A percentile compares a stretch with the other conserved stretches of the same genome.
Conservation (phyloP, 768 basidiomycete genomes). For the Lactifluus hygrophoroides region DNA sequence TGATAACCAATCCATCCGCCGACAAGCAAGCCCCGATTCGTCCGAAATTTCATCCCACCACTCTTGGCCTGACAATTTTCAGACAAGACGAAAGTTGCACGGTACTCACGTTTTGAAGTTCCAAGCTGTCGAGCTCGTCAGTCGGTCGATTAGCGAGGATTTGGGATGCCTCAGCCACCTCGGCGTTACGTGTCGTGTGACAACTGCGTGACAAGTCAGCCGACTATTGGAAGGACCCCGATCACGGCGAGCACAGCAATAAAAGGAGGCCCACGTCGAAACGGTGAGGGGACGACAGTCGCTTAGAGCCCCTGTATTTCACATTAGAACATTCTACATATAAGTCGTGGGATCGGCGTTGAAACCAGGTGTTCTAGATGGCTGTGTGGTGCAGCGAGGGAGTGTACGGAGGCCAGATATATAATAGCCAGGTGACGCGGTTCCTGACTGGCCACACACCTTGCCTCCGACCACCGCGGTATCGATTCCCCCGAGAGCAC, state of each 20-base stretch:
- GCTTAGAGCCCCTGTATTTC: not conserved
- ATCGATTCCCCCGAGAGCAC: not conserved
- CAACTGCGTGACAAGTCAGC: not conserved
- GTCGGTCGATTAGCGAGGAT: not conserved
- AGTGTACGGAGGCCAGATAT: constrained; percentile 2
- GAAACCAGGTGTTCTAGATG: not conserved
- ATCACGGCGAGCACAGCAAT: not conserved
- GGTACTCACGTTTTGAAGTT: constrained; percentile 12
- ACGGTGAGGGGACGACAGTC: not conserved
- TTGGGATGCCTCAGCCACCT: not conserved
- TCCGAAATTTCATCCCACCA: not conserved
- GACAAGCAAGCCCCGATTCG: not conserved
- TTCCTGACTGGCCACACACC: not conserved
- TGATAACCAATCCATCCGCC: constrained; percentile 8
- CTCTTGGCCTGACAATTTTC: not conserved
- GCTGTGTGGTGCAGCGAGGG: not conserved
- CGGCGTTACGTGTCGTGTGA: not conserved
- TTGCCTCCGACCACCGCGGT: constrained; percentile 21
- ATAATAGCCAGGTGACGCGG: constrained; percentile 4
- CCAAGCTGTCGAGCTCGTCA: not conserved
- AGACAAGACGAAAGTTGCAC: not conserved
- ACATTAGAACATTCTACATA: not conserved
- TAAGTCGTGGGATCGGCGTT: not conserved
- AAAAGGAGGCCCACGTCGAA: not conserved
- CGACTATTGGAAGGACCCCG: not conserved